Conservation (phyloP, 2,329 filamentous ascomycete species). For the Pseudocercospora crystallina region DNA sequence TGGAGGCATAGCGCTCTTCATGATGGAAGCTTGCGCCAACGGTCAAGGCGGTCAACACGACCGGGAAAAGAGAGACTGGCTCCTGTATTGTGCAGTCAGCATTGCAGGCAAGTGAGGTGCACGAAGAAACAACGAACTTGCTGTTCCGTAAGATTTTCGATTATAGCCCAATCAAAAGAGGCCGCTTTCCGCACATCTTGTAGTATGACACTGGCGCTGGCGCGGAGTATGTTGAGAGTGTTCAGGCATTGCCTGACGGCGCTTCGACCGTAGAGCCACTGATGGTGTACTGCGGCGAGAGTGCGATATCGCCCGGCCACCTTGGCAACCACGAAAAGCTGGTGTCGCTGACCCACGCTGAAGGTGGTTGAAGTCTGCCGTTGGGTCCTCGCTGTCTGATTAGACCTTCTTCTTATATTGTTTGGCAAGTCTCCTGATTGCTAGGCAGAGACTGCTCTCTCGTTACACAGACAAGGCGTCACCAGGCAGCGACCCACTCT, state of each 20-base stretch:
- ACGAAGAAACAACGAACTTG: too few relatives aligned
- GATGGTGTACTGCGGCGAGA: conserved; percentile 27
- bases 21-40: too few relatives aligned
- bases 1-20: background rate
- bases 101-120: too few relatives aligned
- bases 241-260: conserved; percentile 17
- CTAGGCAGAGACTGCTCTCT: too few relatives aligned
- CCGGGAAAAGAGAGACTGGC: too few relatives aligned
- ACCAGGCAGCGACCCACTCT: too few relatives aligned
- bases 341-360: conserved; percentile 31
- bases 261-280: conserved; percentile 21
- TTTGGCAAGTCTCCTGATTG: too few relatives aligned
- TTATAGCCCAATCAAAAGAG: conserved; percentile 3
- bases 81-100: too few relatives aligned
- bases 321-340: conserved; percentile 31
- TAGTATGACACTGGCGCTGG: conserved; percentile 4
- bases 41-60: conserved; percentile 1
- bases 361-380: background rate
- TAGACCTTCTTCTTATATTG: too few relatives aligned
- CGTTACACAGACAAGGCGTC: too few relatives aligned
- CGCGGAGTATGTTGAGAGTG: background rate
- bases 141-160: too few relatives aligned
- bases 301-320: conserved; percentile 27
- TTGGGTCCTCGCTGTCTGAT: too few relatives aligned
- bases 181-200: conserved; percentile 7